Evolutionary conservation across 208 protist genomes (phyloP).

Genomic region (Leishmania lainsoni): DNA sequence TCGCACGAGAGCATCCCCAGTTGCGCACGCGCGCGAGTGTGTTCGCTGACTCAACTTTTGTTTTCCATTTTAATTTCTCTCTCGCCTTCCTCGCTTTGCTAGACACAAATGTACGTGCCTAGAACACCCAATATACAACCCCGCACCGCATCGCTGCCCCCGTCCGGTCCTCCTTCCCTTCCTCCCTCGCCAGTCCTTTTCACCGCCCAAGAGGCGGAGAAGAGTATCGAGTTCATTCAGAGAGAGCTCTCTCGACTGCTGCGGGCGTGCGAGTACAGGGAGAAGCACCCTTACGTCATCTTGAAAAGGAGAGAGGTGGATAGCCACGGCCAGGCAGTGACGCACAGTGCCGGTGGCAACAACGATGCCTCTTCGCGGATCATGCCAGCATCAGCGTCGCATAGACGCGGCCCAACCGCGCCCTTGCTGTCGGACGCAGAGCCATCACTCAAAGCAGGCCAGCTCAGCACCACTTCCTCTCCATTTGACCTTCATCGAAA

Average conservation of each 20-base stretch:
- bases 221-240: slow-evolving; percentile 40
- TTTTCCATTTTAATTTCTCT: not conserved
- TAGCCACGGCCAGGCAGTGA: not conserved
- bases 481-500: not conserved
- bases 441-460: not conserved
- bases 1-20: not conserved
- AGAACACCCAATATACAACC: no score
- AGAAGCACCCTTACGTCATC: slow-evolving; percentile 32
- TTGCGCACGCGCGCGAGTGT: no score
- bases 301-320: not conserved
- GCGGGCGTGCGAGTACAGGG: slow-evolving; percentile 46
- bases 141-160: not conserved
- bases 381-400: not conserved
- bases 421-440: not conserved
- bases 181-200: not conserved
- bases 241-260: slow-evolving; percentile 41
- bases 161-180: not conserved
- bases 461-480: not conserved
- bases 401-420: not conserved
- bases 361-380: not conserved
- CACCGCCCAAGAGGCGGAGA: slow-evolving; percentile 20
- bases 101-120: not conserved
- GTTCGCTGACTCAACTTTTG: not conserved
- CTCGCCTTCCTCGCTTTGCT: not conserved
- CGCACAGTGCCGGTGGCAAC: not conserved